Evolutionary conservation across 257 asterid species (phyloP), one percentile per base, ranked within the genome.

Genomic region (Rubia yunnanensis): DNA sequence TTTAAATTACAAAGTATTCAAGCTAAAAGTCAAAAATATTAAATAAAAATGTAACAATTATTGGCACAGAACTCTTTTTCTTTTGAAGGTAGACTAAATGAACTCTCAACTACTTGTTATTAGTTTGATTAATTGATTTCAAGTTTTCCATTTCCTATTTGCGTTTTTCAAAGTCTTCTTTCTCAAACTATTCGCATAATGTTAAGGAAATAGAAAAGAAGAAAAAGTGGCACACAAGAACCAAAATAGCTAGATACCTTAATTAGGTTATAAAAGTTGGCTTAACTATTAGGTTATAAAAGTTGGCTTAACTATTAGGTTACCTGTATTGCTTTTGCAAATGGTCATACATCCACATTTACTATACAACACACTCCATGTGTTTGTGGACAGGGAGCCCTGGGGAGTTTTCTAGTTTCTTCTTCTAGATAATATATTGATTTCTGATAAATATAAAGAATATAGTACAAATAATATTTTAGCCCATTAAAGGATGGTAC

Each of bases 371-470:
- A 36, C 10, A 22, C 5, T 53, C 11, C n/a, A 18, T 59, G 14
- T 68, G 68, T 52, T 66, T 49, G 63, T 48, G 55, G 65, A 34
- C 14, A 34, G 64, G 32, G 63, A 38, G 41, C 44, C 39, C 27
- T 64, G 61, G 30, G 48, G 46, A n/a, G 27, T 9, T 15, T 48
- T 60, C 61, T 38, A 44, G 66, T 71, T 55, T 63, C 49, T 71
- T 60, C 64, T 56, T 68, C 13, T 36, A 24, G 61, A 54, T 63
- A 63, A 68, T 62, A 55, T 68, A 27, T 3, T 41, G 15, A 44
- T 53, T 32, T 11, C 38, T 36, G 26, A 73, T 68, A 18, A 18
- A 49, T n/a, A 6, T 50, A 50, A 2, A 50, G 3, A 50, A 50
- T 22, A 50, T 22, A 50, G 26, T 50, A 15, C 52, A 44, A 44